Evolutionary conservation across 2,329 filamentous ascomycete species (phyloP).

Genomic region (Sarocladiaceae sp.): DNA sequence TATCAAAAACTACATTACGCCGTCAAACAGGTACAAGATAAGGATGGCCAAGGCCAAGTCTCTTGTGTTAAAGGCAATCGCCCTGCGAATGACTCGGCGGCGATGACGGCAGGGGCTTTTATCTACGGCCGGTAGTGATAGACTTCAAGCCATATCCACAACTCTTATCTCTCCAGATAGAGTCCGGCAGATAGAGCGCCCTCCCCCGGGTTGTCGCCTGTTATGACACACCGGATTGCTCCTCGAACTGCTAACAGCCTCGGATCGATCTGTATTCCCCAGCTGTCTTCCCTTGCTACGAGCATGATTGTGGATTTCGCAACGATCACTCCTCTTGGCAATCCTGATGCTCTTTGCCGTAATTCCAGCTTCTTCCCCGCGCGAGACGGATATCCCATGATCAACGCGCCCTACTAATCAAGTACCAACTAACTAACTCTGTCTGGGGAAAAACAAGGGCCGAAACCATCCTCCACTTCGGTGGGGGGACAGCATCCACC

Average conservation of each 20-base stretch:
- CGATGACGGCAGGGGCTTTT: background rate
- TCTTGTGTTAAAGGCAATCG: background rate
- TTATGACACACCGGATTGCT: background rate
- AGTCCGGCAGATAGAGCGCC: background rate
- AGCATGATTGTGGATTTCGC: too few species aligned
- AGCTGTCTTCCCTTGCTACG: too few species aligned
- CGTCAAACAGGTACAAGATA: too few species aligned
- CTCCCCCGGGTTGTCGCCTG: background rate
- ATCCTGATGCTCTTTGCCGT: too few species aligned
- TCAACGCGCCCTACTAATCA: too few species aligned
- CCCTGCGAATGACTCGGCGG: background rate
- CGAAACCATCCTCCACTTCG: background rate
- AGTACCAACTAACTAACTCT: too few species aligned
- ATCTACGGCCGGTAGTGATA: background rate
- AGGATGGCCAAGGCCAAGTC: background rate
- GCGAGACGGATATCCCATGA: too few species aligned
- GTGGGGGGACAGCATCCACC: background rate
- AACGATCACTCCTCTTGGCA: too few species aligned
- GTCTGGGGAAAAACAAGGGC: background rate
- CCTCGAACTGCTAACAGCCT: too few species aligned
- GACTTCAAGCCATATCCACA: background rate
- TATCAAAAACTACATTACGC: too few species aligned
- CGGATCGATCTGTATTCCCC: too few species aligned
- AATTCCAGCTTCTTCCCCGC: too few species aligned
- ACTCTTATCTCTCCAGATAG: slow-evolving; percentile 4